Base-by-base conservation (phyloP, 345 rosid genomes). In the Cardiospermum halicacabum region DNA sequence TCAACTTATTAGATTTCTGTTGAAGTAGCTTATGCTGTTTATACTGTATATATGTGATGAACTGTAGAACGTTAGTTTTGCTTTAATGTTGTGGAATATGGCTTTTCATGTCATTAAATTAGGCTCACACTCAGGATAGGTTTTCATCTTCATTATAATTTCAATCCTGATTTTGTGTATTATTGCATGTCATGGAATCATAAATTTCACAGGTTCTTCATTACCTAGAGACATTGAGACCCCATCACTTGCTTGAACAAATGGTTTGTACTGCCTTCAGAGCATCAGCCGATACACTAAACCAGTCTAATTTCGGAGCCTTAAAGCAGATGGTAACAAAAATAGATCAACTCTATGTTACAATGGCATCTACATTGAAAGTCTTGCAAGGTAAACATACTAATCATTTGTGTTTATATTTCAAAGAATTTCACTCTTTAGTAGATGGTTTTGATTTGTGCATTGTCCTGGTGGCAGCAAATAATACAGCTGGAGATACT, bases 231-330 rank as follows among this genome's bases (percentile, higher is more conserved):
- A 94, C 96, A 12, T 73, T 91, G 76, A 86, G 66, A 66, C 99
- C 99, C 3, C 82, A 91, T 70, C 95, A 94, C 80, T 82, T 94
- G 74, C 93, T 94, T 53, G 97, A 85, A 76, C 99, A 94, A 74
- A 91, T 94, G 96, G 85, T 91, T 69, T 94, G 96, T 53, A 81
- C 99, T 54, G 87, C 97, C 73, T 94, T 94, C 72, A 84, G 89
- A 78, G 97, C 96, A 68, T 84, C 99, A 71, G 96, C 93, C 16
- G 95, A 88, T 77, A 84, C 93, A 67, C 76, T 91, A 69, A 81
- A 81, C 83, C 89, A 76, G 75, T 85, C 96, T 45, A 77, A 69
- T 47, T 81, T 64, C 58, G 96, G 99, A 71, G 81, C 72, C 76
- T 72, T 91, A 82, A 89, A 79, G 76, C 87, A 80, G 64, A 83